Conservation (phyloP, 495 filamentous ascomycete species). For the Aspergillus taichungensis region DNA sequence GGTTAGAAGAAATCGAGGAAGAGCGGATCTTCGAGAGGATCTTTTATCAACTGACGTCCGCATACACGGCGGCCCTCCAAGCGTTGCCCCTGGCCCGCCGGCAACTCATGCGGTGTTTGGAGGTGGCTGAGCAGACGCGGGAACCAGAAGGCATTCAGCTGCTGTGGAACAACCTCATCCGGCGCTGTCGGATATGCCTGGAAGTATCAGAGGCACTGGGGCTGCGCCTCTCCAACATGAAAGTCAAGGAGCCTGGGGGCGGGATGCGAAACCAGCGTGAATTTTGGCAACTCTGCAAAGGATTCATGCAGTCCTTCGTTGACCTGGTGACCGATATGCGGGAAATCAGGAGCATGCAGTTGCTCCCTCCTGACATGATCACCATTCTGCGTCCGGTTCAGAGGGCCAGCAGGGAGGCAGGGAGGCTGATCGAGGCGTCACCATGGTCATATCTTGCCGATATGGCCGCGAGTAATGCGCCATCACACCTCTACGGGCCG, state of each 20-base stretch:
- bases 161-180: constrained; percentile 60
- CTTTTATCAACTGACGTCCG: constrained; percentile 58
- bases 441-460: constrained; percentile 58
- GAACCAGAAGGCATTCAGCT: constrained; percentile 46
- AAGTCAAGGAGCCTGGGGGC: constrained; percentile 67
- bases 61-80: constrained; percentile 57
- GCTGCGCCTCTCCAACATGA: constrained; percentile 63
- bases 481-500: constrained; percentile 30
- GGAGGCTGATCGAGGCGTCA: constrained; percentile 61
- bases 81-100: constrained; percentile 55
- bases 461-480: constrained; percentile 21
- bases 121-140: constrained; percentile 36
- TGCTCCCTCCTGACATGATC: constrained; percentile 60
- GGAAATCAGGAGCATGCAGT: constrained; percentile 52
- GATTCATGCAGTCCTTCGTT: constrained; percentile 68
- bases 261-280: constrained; percentile 61
- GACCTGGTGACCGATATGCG: constrained; percentile 64
- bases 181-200: constrained; percentile 54
- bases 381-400: constrained; percentile 67
- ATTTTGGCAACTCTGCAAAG: constrained; percentile 76
- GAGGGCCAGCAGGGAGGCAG: constrained; percentile 64
- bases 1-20: constrained; percentile 58
- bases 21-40: constrained; percentile 75
- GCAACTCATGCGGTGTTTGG: constrained; percentile 47
- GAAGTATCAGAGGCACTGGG: constrained; percentile 61